Evolutionary conservation across 2,329 filamentous ascomycete species (phyloP), one percentile per base, ranked within the genome.

Genomic region (Rutstroemia sp.): DNA sequence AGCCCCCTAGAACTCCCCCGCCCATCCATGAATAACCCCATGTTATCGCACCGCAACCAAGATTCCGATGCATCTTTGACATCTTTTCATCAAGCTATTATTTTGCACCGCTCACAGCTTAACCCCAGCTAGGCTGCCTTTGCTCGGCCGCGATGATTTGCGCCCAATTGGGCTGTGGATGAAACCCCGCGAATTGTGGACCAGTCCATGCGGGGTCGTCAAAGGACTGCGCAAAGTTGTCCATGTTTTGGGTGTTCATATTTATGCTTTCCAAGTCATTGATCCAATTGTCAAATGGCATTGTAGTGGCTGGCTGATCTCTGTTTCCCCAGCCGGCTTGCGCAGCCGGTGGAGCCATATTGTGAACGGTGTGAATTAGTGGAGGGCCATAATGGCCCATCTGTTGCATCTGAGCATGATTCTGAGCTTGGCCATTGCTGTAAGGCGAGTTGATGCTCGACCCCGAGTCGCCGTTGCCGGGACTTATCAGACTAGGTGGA

Each of bases 381-480:
- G 41, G 60, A 47, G 54, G 39, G 41, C 49, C 45, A 34, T 47
- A 56, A 23, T 52, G 49, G 12, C 30, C 19, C 41, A 50, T 56
- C 55, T 19, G 61, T 16, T 48, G 23, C 38, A 37, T 21, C 30
- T 52, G 27, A 37, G 34, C 23, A 27, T 60, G 56, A 38, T 42
- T 44, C 41, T 55, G 52, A 21, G 19, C 56, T 34, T 54, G 55
- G 19, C 30, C 54, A 37, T 59, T 56, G 37, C 47, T 54, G 51
- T 66, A 64, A 7, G 65, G 66, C 4, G 66, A 67, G 39, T 62
- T 63, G 18, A 66, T 57, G 39, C 60, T 55, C 6, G 63, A 59
- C 14, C 57, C 61, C 2, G 65, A 60, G 34, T 67, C 65, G 8
- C 64, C 65, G 53, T 65, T 68, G 39, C 61, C 61, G 8, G 62